These are phyloP conservation scores for Fusarium torreyae DNA, from an alignment of 2,329 filamentous ascomycete genomes.

Conservation along the genomic window DNA sequence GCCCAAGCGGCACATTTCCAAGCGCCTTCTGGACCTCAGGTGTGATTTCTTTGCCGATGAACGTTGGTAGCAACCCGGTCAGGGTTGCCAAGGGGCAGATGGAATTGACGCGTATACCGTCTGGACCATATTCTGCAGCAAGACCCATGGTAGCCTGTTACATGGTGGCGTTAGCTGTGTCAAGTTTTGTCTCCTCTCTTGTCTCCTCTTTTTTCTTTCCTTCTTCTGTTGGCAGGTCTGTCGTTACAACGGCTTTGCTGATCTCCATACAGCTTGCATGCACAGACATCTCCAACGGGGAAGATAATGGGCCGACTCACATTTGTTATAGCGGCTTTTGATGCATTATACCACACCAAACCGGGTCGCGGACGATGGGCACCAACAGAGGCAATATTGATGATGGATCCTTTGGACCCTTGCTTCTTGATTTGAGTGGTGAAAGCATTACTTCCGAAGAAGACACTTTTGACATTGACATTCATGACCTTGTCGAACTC, in stretches of 20 bases:
- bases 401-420: constrained; percentile 17
- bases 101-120: constrained; percentile 81
- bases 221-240: no score
- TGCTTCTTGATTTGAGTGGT: constrained; percentile 13
- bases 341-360: constrained; percentile 79
- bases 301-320: constrained; percentile 43
- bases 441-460: constrained; percentile 14
- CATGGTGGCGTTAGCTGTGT: neutral
- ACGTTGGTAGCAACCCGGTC: constrained; percentile 49
- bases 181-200: neutral
- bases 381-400: constrained; percentile 29
- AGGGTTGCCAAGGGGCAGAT: constrained; percentile 77
- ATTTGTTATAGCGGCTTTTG: constrained; percentile 76
- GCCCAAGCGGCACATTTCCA: constrained; percentile 68
- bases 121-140: constrained; percentile 80
- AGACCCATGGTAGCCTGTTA: constrained; percentile 64
- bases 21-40: constrained; percentile 71
- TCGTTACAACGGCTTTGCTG: no score
- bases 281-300: neutral
- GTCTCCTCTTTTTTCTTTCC: neutral
- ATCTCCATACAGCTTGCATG: neutral
- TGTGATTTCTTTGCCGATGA: constrained; percentile 74
- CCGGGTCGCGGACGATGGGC: constrained; percentile 69
- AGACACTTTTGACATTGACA: constrained; percentile 20
- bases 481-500: constrained; percentile 25